Conservation (phyloP, 129 eudicot species). For the Chrysanthemum makinoi region DNA sequence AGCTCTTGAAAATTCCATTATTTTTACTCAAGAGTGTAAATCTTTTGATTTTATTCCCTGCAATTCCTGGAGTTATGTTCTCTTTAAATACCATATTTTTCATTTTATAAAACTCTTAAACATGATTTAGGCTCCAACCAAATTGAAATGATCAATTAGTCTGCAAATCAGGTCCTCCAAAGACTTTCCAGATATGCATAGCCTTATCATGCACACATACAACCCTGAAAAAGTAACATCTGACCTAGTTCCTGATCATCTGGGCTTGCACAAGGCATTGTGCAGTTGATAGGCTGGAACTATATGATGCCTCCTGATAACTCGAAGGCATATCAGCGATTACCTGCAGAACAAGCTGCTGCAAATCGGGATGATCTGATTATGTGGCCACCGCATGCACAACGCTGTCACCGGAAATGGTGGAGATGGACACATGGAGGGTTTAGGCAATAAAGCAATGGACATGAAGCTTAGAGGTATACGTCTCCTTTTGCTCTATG, state of each 20-base stretch:
- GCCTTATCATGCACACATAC: constrained; percentile 88
- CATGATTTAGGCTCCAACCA: constrained; percentile 13
- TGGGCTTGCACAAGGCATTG: constrained; percentile 90
- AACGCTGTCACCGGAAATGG: constrained; percentile 82
- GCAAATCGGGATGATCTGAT: constrained; percentile 76
- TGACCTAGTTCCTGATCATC: constrained; percentile 64
- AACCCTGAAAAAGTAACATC: constrained; percentile 53
- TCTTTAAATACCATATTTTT: neutral
- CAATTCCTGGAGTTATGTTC: constrained; percentile 1
- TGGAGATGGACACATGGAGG: constrained; percentile 89
- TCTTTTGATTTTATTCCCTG: neutral
- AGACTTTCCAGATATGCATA: constrained; percentile 78
- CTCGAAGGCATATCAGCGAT: constrained; percentile 67
- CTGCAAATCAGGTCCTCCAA: constrained; percentile 88
- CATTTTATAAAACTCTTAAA: neutral
- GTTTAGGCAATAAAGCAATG: constrained; percentile 92
- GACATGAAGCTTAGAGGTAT: constrained; percentile 89
- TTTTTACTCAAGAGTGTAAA: neutral
- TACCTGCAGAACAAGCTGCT: constrained; percentile 73
- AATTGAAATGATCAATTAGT: constrained; percentile 22
- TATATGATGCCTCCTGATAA: constrained; percentile 75
- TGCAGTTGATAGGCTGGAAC: constrained; percentile 96
- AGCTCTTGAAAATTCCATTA: neutral
- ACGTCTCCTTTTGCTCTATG: constrained; percentile 6
- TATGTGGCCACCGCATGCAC: constrained; percentile 92